Evolutionary conservation across 176 grass and related monocot species (phyloP).

Genomic region (Elymus sibiricus): DNA sequence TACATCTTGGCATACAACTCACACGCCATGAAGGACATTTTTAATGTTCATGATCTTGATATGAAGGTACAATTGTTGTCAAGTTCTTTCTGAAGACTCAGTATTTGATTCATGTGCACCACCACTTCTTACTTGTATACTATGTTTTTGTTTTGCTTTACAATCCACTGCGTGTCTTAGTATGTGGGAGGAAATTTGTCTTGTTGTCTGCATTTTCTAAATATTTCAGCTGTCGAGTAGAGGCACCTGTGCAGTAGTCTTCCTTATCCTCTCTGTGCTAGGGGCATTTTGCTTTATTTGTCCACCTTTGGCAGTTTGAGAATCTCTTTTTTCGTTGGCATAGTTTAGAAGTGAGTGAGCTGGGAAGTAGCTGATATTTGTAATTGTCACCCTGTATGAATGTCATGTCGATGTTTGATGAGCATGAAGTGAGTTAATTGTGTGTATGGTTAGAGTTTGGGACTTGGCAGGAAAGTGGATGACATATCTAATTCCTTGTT

Average conservation of each 20-base stretch:
- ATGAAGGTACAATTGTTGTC: slow-evolving; percentile 58
- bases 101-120: not conserved
- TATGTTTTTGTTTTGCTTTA: slow-evolving; percentile 3
- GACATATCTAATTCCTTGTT: not conserved
- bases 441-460: not conserved
- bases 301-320: not conserved
- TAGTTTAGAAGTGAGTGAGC: not conserved
- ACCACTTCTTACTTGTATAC: not conserved
- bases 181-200: not conserved
- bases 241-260: not conserved
- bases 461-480: not conserved
- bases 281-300: not conserved
- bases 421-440: not conserved
- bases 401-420: not conserved
- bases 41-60: slow-evolving; percentile 86
- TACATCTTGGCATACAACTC: slow-evolving; percentile 88
- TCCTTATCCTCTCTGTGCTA: not conserved
- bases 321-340: not conserved
- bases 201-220: not conserved
- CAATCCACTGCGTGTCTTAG: not conserved
- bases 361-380: not conserved
- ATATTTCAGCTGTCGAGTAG: not conserved
- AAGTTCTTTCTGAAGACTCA: slow-evolving; percentile 13
- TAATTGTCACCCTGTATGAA: not conserved
- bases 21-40: slow-evolving; percentile 92